These are phyloP conservation scores for Globisporangium polare DNA, from an alignment of 352 stramenopile genomes.

Conservation along the genomic window DNA sequence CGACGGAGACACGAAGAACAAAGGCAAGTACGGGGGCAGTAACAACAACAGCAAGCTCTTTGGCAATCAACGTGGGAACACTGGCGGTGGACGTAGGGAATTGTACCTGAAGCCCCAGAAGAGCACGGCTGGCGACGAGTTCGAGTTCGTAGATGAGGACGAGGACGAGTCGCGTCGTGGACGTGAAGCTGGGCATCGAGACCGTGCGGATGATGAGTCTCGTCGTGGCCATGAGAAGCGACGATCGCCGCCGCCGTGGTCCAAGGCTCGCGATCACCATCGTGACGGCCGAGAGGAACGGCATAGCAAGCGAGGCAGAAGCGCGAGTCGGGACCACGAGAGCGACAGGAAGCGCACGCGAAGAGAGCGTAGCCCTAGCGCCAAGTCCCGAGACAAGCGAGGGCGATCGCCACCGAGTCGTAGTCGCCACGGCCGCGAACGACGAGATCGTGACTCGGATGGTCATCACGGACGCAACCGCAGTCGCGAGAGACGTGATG, in stretches of 20 bases:
- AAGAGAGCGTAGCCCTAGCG: neutral
- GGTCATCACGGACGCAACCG: conserved; percentile 12
- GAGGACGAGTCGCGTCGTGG: neutral
- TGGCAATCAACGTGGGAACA: conserved; percentile 13
- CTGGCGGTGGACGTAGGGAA: conserved; percentile 4
- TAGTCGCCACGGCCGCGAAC: neutral
- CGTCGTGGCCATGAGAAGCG: conserved; percentile 8
- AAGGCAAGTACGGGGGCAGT: conserved; percentile 23
- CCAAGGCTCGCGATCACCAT: conserved; percentile 1
- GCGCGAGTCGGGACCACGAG: conserved; percentile 6
- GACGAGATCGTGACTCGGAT: neutral
- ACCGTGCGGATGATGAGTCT: conserved; percentile 1
- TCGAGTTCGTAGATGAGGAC: conserved; percentile 14
- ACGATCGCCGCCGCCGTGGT: conserved; percentile 2
- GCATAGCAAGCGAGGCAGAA: neutral
- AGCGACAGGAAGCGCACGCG: conserved; percentile 8
- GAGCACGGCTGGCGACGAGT: conserved; percentile 8
- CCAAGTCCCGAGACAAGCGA: neutral
- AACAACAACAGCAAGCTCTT: conserved; percentile 17
- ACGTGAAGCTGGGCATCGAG: neutral
- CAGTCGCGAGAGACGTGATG: conserved; percentile 17
- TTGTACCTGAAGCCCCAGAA: conserved; percentile 42
- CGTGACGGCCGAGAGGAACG: conserved; percentile 5
- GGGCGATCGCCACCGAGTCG: neutral
- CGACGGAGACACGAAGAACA: conserved; percentile 47